phyloP scores from a whole-genome alignment of 139 green algal genomes.

The Chara braunii region DNA sequence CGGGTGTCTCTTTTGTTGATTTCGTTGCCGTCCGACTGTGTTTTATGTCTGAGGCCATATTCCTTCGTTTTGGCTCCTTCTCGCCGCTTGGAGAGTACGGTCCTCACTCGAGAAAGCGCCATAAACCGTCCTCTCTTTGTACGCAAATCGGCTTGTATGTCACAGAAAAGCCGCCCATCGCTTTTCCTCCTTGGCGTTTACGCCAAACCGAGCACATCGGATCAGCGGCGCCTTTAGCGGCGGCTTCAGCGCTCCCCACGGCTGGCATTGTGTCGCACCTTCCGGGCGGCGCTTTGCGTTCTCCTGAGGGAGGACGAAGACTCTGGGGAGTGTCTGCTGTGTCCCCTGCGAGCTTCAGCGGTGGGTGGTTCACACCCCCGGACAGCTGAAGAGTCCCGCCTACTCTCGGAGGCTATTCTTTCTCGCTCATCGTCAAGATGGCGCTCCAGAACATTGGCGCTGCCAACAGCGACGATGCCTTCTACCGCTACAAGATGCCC shows the following conservation, averaged over 20 bases:
- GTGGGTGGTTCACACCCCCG: neutral
- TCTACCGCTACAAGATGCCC: constrained; percentile 98
- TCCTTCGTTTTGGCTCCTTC: neutral
- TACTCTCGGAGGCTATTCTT: neutral
- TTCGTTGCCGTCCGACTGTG: neutral
- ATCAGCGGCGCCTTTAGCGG: neutral
- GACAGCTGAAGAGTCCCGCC: neutral
- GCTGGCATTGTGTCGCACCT: too few relatives aligned
- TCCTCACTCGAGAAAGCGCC: constrained; percentile 10
- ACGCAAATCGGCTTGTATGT: neutral
- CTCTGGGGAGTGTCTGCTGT: too few relatives aligned
- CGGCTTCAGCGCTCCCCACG: too few relatives aligned
- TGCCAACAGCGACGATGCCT: constrained; percentile 80
- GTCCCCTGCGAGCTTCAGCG: neutral
- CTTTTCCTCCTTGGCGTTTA: neutral
- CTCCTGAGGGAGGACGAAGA: neutral
- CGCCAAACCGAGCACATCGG: neutral
- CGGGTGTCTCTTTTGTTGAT: neutral
- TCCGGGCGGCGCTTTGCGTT: too few relatives aligned
- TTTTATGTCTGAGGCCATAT: constrained; percentile 22
- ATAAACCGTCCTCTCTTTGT: constrained; percentile 6
- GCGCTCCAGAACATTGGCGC: constrained; percentile 64
- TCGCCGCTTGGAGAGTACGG: constrained; percentile 23
- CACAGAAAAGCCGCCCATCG: neutral
- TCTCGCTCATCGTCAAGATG: neutral